These are phyloP conservation scores for Fraxinus sp. DNA, from an alignment of 305 asterid species.

Conservation along the genomic window DNA sequence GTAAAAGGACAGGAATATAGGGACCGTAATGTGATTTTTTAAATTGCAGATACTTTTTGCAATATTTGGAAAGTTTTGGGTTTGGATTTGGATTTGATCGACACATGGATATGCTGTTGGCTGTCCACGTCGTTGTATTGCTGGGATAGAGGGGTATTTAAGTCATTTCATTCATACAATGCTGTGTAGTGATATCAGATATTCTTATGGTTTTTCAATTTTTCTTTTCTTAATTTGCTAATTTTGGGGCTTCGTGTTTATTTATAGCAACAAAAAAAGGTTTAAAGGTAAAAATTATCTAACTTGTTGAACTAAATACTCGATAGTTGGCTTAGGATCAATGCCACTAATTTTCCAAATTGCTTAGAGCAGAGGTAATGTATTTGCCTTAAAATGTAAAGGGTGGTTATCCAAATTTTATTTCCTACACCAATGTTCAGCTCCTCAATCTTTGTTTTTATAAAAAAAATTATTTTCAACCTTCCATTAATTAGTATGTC, in stretches of 20 bases:
- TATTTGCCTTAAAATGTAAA: too few relatives aligned
- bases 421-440: too few relatives aligned
- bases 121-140: constrained; percentile 27
- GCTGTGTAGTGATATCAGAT: too few relatives aligned
- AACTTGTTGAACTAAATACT: too few relatives aligned
- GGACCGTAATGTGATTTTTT: background rate
- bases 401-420: too few relatives aligned
- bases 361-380: too few relatives aligned
- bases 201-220: background rate
- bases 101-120: constrained; percentile 18
- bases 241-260: background rate
- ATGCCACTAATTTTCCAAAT: too few relatives aligned
- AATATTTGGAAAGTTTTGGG: constrained; percentile 30
- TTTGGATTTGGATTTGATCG: constrained; percentile 6
- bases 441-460: too few relatives aligned
- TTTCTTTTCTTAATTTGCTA: background rate
- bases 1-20: constrained; percentile 46
- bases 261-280: background rate
- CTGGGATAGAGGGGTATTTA: constrained; percentile 37
- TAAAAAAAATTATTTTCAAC: too few relatives aligned
- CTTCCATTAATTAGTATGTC: too few relatives aligned
- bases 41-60: constrained; percentile 30
- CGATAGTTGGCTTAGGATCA: too few relatives aligned
- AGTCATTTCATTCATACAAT: constrained; percentile 25
- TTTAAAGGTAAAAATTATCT: too few relatives aligned